A percentile compares a stretch with the other conserved stretches of the same genome.
These are phyloP conservation scores for Gossypium thurberi DNA, from an alignment of 345 rosid species.

Conservation along the genomic window DNA sequence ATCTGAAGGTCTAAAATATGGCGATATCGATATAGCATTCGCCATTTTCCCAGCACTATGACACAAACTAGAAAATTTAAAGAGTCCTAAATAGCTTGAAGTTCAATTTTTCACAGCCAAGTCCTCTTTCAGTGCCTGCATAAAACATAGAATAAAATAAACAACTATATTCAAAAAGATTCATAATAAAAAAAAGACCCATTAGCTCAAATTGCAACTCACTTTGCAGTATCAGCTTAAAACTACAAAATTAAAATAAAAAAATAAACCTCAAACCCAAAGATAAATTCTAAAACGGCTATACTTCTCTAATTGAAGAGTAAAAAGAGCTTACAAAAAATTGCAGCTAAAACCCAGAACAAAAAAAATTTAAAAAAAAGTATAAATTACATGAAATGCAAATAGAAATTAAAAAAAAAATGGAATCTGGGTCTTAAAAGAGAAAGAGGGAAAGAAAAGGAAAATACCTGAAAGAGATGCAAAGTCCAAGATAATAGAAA, in stretches of 20 bases:
- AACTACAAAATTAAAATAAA: background rate
- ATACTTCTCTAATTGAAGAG: background rate
- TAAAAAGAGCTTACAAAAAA: background rate
- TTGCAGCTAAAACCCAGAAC: background rate
- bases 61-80: background rate
- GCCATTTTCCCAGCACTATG: slow-evolving; percentile 36
- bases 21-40: slow-evolving; percentile 33
- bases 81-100: slow-evolving; percentile 10
- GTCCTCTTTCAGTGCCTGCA: slow-evolving; percentile 26
- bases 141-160: background rate
- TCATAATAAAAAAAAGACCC: background rate
- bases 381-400: background rate
- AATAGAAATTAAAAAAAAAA: background rate
- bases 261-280: background rate
- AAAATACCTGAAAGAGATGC: slow-evolving; percentile 16
- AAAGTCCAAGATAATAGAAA: slow-evolving; percentile 12
- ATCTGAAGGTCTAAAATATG: slow-evolving; percentile 42
- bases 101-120: slow-evolving; percentile 8
- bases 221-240: background rate
- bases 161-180: background rate
- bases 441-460: background rate
- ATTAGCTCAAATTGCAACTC: background rate
- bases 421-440: background rate
- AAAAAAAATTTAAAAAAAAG: background rate
- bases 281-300: background rate